Evolutionary conservation across 176 grass and related monocot species (phyloP).

Genomic region (Oropetium thomaeum): DNA sequence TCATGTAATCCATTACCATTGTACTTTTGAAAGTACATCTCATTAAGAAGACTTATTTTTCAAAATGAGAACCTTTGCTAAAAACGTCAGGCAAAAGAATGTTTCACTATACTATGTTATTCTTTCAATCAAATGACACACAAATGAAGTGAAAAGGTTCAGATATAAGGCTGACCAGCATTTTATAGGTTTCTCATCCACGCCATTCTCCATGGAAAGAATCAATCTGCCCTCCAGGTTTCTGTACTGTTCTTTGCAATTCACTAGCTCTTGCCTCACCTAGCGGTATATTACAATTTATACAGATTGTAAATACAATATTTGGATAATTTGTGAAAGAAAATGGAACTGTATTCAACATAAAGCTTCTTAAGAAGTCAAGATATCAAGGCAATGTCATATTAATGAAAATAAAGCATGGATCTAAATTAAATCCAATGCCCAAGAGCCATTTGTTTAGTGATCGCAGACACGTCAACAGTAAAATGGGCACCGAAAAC

Average conservation of each 20-base stretch:
- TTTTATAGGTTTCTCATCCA: conserved; percentile 14
- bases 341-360: conserved; percentile 17
- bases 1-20: background rate
- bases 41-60: background rate
- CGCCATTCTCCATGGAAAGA: conserved; percentile 28
- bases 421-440: background rate
- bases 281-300: conserved; percentile 14
- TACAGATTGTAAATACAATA: background rate
- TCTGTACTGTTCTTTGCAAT: conserved; percentile 43
- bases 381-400: background rate
- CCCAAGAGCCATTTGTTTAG: background rate
- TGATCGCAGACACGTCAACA: background rate
- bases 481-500: background rate
- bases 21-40: background rate
- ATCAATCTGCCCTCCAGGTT: conserved; percentile 38
- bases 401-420: background rate
- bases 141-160: conserved; percentile 3
- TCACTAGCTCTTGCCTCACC: conserved; percentile 54
- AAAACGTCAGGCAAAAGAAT: background rate
- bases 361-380: background rate
- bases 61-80: background rate
- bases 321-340: background rate
- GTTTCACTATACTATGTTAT: conserved; percentile 5
- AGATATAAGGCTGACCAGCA: conserved; percentile 42
- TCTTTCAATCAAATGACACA: background rate